Conservation (phyloP, 257 asterid species). For the Vinca minor region DNA sequence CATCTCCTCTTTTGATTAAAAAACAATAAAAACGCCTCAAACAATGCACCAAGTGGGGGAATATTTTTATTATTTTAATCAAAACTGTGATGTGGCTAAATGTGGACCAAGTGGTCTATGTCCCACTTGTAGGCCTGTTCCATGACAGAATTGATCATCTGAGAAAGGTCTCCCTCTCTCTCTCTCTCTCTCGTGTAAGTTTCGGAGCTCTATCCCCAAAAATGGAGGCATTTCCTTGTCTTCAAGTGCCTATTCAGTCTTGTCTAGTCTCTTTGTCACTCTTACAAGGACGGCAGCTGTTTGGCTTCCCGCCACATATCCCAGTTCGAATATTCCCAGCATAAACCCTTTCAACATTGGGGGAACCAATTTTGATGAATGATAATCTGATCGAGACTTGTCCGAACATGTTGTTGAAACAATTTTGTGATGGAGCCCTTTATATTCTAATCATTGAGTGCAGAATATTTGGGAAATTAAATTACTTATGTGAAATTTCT, state of each 20-base stretch:
- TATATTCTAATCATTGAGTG: neutral
- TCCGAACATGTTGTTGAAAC: neutral
- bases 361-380: neutral
- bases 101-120: too few relatives aligned
- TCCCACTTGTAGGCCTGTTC: too few relatives aligned
- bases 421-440: neutral
- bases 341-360: constrained; percentile 2
- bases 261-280: neutral
- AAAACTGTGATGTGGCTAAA: too few relatives aligned
- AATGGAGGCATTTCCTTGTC: neutral
- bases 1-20: too few relatives aligned
- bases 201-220: neutral
- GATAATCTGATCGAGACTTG: neutral
- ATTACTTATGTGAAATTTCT: neutral
- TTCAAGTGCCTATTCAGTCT: neutral
- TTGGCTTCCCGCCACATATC: neutral
- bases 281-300: neutral
- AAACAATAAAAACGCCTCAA: too few relatives aligned
- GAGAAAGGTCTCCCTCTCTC: neutral
- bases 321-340: neutral
- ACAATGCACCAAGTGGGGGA: too few relatives aligned
- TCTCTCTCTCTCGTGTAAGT: neutral
- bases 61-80: too few relatives aligned
- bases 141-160: too few relatives aligned
- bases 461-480: neutral